Percentiles rank a stretch among this genome's conserved stretches.
Conservation (phyloP, 306 rosid species). For the Rosa multiflora region DNA sequence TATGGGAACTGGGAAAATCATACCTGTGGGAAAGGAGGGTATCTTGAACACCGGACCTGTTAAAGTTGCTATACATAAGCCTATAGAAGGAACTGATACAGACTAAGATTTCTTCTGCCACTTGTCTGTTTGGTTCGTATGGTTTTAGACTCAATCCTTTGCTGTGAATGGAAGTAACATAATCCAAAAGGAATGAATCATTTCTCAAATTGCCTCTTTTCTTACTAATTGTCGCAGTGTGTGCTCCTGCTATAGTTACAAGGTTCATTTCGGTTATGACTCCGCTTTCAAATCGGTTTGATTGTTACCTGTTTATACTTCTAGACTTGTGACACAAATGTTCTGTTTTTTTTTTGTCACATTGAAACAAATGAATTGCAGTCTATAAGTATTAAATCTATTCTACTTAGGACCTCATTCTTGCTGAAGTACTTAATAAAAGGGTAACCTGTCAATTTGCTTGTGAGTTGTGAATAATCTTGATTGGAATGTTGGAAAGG, state of each 20-base stretch:
- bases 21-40: slow-evolving; percentile 87
- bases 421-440: too few species aligned
- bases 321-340: too few species aligned
- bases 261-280: background rate
- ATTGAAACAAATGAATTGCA: too few species aligned
- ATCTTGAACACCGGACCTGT: slow-evolving; percentile 69
- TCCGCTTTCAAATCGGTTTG: too few species aligned
- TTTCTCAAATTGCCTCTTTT: background rate
- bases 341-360: too few species aligned
- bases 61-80: slow-evolving; percentile 74
- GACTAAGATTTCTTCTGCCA: slow-evolving; percentile 31
- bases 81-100: slow-evolving; percentile 61
- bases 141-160: slow-evolving; percentile 17
- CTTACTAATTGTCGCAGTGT: background rate
- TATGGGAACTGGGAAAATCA: slow-evolving; percentile 82
- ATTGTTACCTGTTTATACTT: too few species aligned
- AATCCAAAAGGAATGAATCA: background rate
- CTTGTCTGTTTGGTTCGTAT: slow-evolving; percentile 23
- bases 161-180: background rate
- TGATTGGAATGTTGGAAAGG: too few species aligned
- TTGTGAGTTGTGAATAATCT: too few species aligned
- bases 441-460: too few species aligned
- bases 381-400: too few species aligned
- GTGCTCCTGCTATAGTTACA: background rate
- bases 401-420: too few species aligned